A percentile compares a stretch with the other conserved stretches of the same genome.
These are phyloP conservation scores for Mytilinidion resinicola DNA, from an alignment of 495 filamentous ascomycete genomes.

Conservation along the genomic window DNA sequence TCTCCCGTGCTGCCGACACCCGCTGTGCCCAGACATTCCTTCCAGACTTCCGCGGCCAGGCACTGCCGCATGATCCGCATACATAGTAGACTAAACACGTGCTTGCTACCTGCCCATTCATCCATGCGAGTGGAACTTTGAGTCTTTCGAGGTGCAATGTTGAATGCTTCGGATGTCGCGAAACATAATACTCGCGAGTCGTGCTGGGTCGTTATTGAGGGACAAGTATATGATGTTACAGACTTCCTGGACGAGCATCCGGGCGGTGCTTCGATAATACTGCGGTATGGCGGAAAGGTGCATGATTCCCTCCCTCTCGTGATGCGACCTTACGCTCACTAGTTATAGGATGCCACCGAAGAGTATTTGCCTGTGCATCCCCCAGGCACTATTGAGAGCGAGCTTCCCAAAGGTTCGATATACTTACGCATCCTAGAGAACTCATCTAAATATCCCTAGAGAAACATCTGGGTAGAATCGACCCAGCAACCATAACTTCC, in stretches of 20 bases:
- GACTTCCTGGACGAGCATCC: constrained; percentile 77
- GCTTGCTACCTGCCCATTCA: too few relatives aligned
- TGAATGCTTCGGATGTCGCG: constrained; percentile 55
- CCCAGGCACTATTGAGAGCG: not conserved
- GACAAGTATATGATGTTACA: constrained; percentile 87
- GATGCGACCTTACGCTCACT: not conserved
- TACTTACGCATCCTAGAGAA: too few relatives aligned
- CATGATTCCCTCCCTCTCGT: not conserved
- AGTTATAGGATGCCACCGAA: not conserved
- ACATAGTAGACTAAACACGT: too few relatives aligned
- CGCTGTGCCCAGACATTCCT: too few relatives aligned
- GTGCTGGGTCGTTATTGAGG: constrained; percentile 77
- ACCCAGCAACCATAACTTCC: not conserved
- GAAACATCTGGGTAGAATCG: not conserved
- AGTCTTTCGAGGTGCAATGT: too few relatives aligned
- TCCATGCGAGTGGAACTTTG: too few relatives aligned
- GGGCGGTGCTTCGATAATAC: constrained; percentile 71
- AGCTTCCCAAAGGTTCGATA: not conserved
- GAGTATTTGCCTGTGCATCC: not conserved
- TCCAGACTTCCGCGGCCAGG: too few relatives aligned
- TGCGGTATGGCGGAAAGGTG: constrained; percentile 68
- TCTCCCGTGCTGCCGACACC: too few relatives aligned
- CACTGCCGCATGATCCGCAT: too few relatives aligned
- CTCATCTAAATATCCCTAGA: not conserved
- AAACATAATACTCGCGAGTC: constrained; percentile 68